These are phyloP conservation scores for Paramecium sexaurelia DNA, from an alignment of 73 alveolate genomes.

Conservation along the genomic window DNA sequence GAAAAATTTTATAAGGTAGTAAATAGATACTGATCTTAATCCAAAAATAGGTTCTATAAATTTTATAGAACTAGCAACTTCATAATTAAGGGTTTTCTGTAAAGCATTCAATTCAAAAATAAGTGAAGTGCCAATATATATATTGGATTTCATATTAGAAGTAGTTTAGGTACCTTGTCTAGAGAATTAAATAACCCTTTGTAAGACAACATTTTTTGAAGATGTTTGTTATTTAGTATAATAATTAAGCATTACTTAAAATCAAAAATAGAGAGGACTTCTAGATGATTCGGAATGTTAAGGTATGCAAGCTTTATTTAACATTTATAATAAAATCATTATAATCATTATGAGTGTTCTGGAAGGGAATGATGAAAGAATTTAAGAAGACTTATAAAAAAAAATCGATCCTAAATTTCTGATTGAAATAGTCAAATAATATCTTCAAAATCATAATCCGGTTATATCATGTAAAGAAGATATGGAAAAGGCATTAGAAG, in stretches of 20 bases:
- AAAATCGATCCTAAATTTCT: constrained; percentile 43
- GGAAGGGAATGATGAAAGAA: constrained; percentile 53
- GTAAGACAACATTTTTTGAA: constrained; percentile 48
- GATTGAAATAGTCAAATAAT: background rate
- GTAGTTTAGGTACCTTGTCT: constrained; percentile 35
- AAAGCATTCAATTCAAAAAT: background rate
- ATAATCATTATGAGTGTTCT: constrained; percentile 29
- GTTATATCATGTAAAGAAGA: background rate
- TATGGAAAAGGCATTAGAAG: background rate
- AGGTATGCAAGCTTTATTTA: background rate
- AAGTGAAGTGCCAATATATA: background rate
- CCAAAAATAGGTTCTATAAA: background rate
- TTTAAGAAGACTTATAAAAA: background rate
- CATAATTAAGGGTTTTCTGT: constrained; percentile 18
- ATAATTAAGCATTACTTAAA: background rate
- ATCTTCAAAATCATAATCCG: background rate
- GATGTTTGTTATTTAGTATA: constrained; percentile 28
- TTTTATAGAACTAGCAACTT: constrained; percentile 42
- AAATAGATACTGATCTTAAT: constrained; percentile 15
- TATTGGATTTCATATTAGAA: constrained; percentile 23
- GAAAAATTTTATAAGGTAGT: constrained; percentile 23
- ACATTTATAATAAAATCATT: constrained; percentile 1
- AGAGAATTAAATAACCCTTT: constrained; percentile 16
- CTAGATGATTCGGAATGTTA: background rate
- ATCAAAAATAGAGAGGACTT: background rate